Conservation (phyloP, 495 filamentous ascomycete species). For the Parachaetomium inaequale region DNA sequence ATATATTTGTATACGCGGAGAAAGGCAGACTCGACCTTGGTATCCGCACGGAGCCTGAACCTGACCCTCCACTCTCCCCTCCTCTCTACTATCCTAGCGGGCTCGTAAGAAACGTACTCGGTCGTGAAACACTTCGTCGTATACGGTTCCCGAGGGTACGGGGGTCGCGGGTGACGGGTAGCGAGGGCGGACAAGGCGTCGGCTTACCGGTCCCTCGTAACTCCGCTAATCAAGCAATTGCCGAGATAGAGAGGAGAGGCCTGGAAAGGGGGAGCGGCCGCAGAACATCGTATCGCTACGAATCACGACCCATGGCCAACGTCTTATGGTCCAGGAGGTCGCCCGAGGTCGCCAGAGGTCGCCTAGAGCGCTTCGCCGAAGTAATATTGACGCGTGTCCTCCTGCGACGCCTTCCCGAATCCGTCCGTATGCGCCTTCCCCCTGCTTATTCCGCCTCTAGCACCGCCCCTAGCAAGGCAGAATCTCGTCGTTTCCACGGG, state of each 20-base stretch:
- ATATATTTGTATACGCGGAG: constrained; percentile 23
- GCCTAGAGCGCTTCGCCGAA: constrained; percentile 4
- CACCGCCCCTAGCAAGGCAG: constrained; percentile 15
- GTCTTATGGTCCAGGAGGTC: neutral
- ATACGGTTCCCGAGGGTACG: neutral
- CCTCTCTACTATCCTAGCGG: constrained; percentile 1
- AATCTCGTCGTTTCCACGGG: constrained; percentile 13
- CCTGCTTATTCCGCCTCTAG: constrained; percentile 8
- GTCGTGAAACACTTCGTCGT: constrained; percentile 10
- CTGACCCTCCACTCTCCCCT: constrained; percentile 7
- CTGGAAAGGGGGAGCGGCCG: neutral
- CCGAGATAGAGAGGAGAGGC: constrained; percentile 16
- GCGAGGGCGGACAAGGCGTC: constrained; percentile 11
- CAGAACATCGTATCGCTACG: constrained; percentile 4
- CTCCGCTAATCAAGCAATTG: constrained; percentile 24
- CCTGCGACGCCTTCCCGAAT: constrained; percentile 5
- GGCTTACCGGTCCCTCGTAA: constrained; percentile 20
- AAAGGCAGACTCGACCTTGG: constrained; percentile 19
- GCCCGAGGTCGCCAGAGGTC: neutral
- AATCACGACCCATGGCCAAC: constrained; percentile 1
- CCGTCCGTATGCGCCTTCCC: constrained; percentile 12
- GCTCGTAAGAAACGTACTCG: constrained; percentile 10
- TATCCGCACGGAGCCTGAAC: constrained; percentile 17
- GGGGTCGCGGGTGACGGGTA: neutral
- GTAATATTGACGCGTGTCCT: neutral